Evolutionary conservation across 371 early-diverging fungal species (phyloP).

Genomic region (Choanephora cucurbitarum): DNA sequence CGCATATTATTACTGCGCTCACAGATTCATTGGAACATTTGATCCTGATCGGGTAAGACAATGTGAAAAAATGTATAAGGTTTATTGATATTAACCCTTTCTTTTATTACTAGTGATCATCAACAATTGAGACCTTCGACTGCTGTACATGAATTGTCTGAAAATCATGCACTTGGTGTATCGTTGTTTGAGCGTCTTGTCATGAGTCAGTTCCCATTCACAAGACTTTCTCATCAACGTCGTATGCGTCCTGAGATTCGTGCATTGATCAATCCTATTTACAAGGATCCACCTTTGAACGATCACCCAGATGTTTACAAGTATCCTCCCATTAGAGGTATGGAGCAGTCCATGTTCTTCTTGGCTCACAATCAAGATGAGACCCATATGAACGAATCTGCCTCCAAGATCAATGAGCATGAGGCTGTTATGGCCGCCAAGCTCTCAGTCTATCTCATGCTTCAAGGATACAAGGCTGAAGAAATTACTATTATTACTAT

Average conservation of each 20-base stretch:
- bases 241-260: slow-evolving; percentile 79
- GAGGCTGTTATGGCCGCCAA: slow-evolving; percentile 61
- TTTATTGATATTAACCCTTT: not conserved
- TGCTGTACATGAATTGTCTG: slow-evolving; percentile 50
- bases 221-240: slow-evolving; percentile 60
- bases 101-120: slow-evolving; percentile 55
- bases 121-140: slow-evolving; percentile 67
- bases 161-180: slow-evolving; percentile 55
- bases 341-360: slow-evolving; percentile 59
- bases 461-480: slow-evolving; percentile 50
- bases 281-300: slow-evolving; percentile 43
- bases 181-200: slow-evolving; percentile 75
- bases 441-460: slow-evolving; percentile 55
- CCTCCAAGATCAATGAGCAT: slow-evolving; percentile 61
- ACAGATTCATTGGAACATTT: slow-evolving; percentile 61
- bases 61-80: not conserved
- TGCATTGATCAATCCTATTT: slow-evolving; percentile 58
- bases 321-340: slow-evolving; percentile 59
- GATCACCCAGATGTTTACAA: slow-evolving; percentile 52
- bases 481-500: slow-evolving; percentile 64
- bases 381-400: slow-evolving; percentile 41
- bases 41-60: slow-evolving; percentile 64
- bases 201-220: slow-evolving; percentile 49
- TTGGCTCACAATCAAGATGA: slow-evolving; percentile 57
- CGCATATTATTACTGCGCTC: slow-evolving; percentile 66